phyloP scores from a whole-genome alignment of 345 rosid species.

The Eutrema heterophyllum region DNA sequence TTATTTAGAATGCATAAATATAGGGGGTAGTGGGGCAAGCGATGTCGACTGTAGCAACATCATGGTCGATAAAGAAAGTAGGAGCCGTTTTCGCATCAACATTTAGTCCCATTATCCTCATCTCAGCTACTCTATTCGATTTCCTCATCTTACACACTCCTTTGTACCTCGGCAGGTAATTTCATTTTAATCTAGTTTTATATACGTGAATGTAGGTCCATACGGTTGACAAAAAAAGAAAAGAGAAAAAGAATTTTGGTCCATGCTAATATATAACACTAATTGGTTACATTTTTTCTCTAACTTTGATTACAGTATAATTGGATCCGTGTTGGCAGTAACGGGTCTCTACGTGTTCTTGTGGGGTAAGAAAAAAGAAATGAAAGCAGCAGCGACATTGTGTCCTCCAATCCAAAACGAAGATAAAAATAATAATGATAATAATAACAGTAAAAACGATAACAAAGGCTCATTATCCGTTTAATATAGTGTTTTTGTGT shows the following conservation, averaged over 20 bases:
- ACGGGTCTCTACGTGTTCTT: slow-evolving; percentile 54
- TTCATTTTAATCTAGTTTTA: background rate
- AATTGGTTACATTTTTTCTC: background rate
- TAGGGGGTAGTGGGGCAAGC: slow-evolving; percentile 72
- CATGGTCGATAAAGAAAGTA: slow-evolving; percentile 62
- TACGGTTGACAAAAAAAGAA: too few species aligned
- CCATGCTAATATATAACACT: background rate
- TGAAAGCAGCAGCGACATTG: background rate
- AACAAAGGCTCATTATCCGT: slow-evolving; percentile 1
- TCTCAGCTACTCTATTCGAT: slow-evolving; percentile 53
- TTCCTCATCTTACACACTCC: slow-evolving; percentile 52
- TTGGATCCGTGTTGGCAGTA: slow-evolving; percentile 56
- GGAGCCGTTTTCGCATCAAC: slow-evolving; percentile 70
- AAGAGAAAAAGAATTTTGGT: background rate
- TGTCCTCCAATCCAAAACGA: slow-evolving; percentile 3
- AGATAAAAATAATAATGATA: background rate
- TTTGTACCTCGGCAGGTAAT: slow-evolving; percentile 59
- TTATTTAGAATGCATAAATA: background rate
- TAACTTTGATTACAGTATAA: slow-evolving; percentile 36
- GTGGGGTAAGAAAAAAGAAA: slow-evolving; percentile 36
- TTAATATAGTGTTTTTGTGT: background rate
- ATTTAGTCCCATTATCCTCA: slow-evolving; percentile 51
- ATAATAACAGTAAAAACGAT: background rate
- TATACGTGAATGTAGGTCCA: background rate
- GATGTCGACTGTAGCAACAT: slow-evolving; percentile 57